Conservation (phyloP, 805 yeast species). For the Metschnikowia sp. region DNA sequence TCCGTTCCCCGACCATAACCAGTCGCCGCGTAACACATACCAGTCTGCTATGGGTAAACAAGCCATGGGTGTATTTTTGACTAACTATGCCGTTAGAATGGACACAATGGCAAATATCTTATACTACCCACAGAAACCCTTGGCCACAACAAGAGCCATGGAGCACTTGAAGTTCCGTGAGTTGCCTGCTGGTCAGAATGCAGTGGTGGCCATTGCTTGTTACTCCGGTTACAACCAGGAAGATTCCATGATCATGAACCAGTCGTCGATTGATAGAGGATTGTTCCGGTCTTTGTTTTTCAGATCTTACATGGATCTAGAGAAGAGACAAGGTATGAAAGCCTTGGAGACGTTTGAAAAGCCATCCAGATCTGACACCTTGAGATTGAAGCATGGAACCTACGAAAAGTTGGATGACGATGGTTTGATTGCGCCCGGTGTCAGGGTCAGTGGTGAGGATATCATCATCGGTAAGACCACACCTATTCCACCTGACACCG, state of each 20-base stretch:
- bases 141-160: conserved; percentile 98
- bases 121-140: conserved; percentile 96
- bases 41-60: conserved; percentile 99
- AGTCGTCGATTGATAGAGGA: conserved; percentile 95
- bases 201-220: conserved; percentile 96
- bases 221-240: conserved; percentile 99
- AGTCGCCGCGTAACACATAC: conserved; percentile 98
- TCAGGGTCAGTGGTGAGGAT: conserved; percentile 98
- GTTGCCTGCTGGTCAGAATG: conserved; percentile 98
- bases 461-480: conserved; percentile 98
- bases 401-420: conserved; percentile 98
- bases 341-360: conserved; percentile 97
- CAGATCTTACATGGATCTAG: conserved; percentile 98
- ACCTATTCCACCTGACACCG: conserved; percentile 98
- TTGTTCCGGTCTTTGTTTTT: conserved; percentile 92
- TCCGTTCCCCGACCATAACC: conserved; percentile 99
- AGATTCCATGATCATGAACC: conserved; percentile 99
- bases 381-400: conserved; percentile 95
- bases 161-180: conserved; percentile 96
- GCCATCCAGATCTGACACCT: conserved; percentile 91
- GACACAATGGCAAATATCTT: conserved; percentile 98
- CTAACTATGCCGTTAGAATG: conserved; percentile 95
- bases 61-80: conserved; percentile 98
- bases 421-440: conserved; percentile 97
- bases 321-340: conserved; percentile 96